phyloP scores from a whole-genome alignment of 2,329 filamentous ascomycete genomes.

The Claviceps arundinis region DNA sequence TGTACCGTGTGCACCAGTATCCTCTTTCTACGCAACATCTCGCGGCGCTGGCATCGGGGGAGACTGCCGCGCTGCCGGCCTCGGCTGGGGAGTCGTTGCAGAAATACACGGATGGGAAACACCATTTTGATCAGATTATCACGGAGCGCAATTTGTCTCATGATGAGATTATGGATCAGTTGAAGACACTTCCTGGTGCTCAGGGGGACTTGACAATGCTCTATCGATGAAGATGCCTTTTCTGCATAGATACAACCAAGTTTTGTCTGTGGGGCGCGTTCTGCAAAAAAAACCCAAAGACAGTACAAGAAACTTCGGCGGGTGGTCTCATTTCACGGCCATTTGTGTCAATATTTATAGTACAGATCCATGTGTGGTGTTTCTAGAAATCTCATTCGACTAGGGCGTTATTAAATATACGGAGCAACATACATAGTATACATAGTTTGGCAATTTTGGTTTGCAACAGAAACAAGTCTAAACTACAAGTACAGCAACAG shows the following conservation, averaged over 20 bases:
- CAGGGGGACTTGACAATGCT: constrained; percentile 41
- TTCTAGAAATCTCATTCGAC: too few relatives aligned
- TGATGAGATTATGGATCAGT: constrained; percentile 52
- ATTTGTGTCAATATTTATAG: too few relatives aligned
- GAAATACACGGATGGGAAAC: constrained; percentile 59
- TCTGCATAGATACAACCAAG: not conserved
- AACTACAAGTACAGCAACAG: too few relatives aligned
- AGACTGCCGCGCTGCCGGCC: constrained; percentile 24
- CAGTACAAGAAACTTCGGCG: too few relatives aligned
- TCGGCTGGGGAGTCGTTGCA: constrained; percentile 39
- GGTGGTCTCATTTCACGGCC: too few relatives aligned
- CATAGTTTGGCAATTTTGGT: not conserved
- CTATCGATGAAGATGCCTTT: constrained; percentile 18
- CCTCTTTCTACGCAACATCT: constrained; percentile 57
- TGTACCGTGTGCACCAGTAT: constrained; percentile 90
- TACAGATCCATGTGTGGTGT: too few relatives aligned
- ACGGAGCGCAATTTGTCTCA: constrained; percentile 61
- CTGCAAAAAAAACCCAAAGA: too few relatives aligned
- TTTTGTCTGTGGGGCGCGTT: too few relatives aligned
- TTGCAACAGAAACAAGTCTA: too few relatives aligned
- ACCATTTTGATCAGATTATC: constrained; percentile 72
- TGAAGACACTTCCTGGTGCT: constrained; percentile 43
- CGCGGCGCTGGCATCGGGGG: constrained; percentile 39
- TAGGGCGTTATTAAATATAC: too few relatives aligned
- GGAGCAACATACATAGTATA: not conserved